phyloP scores from a whole-genome alignment of 2,329 filamentous ascomycete genomes.

The Trichoderma semiorbis region DNA sequence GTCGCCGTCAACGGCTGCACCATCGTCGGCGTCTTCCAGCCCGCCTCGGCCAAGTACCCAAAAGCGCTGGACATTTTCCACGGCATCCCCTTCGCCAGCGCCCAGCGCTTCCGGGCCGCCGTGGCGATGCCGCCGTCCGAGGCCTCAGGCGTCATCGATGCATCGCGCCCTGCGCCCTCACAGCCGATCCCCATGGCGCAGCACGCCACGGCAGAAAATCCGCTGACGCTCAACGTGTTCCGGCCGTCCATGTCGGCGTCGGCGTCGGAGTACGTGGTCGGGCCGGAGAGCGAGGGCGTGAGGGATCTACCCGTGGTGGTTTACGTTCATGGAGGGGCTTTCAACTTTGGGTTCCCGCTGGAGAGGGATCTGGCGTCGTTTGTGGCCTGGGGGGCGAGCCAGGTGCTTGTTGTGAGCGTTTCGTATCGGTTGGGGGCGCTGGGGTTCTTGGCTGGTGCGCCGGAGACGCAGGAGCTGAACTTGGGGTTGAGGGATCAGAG shows the following conservation, averaged over 20 bases:
- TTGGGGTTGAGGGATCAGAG: constrained; percentile 62
- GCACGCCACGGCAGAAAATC: constrained; percentile 46
- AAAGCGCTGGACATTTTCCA: constrained; percentile 46
- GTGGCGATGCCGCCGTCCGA: constrained; percentile 29
- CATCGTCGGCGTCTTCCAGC: constrained; percentile 25
- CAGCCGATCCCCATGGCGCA: constrained; percentile 24
- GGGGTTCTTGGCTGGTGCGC: constrained; percentile 61
- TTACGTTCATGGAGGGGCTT: constrained; percentile 62
- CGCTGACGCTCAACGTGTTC: constrained; percentile 52
- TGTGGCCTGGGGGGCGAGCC: constrained; percentile 50
- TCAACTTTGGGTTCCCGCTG: constrained; percentile 51
- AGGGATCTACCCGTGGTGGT: constrained; percentile 46
- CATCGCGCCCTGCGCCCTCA: constrained; percentile 34
- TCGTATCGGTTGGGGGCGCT: constrained; percentile 64
- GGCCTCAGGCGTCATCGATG: constrained; percentile 26
- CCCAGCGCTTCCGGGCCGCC: constrained; percentile 46
- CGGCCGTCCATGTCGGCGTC: constrained; percentile 31
- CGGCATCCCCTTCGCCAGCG: constrained; percentile 48
- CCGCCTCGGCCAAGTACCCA: constrained; percentile 30
- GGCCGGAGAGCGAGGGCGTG: constrained; percentile 16
- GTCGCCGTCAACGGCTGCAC: constrained; percentile 25
- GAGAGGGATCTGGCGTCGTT: constrained; percentile 61
- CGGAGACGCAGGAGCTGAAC: constrained; percentile 57
- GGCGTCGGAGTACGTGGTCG: constrained; percentile 8
- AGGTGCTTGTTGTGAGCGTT: constrained; percentile 57